These are phyloP conservation scores for Gamarada debralockiae DNA, from an alignment of 495 filamentous ascomycete species.

Conservation along the genomic window DNA sequence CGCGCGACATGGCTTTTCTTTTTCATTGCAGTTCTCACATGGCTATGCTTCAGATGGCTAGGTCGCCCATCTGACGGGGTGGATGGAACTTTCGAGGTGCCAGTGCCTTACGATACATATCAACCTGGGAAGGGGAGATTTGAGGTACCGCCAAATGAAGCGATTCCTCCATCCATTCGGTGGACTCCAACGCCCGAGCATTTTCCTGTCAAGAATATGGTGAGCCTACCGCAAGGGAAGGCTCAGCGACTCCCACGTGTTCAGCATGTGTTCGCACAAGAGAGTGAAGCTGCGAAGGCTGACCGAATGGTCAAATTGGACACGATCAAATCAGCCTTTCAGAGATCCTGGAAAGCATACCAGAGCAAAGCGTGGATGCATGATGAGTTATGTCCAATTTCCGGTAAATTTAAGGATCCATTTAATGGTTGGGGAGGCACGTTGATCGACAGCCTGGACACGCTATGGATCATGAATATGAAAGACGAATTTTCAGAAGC, in stretches of 20 bases:
- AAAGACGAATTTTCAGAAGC: conserved; percentile 85
- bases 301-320: not conserved
- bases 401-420: conserved; percentile 56
- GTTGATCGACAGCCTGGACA: conserved; percentile 77
- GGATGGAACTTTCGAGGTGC: not conserved
- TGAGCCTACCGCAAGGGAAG: not conserved
- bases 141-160: not conserved
- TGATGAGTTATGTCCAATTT: conserved; percentile 74
- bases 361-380: conserved; percentile 72
- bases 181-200: not conserved
- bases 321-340: not conserved
- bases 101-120: not conserved
- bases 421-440: conserved; percentile 94
- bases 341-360: conserved; percentile 68
- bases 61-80: not conserved
- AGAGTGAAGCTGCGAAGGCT: not conserved
- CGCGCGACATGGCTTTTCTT: not conserved
- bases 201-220: not conserved
- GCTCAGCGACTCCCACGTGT: not conserved
- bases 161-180: not conserved
- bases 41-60: not conserved
- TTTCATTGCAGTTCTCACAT: not conserved
- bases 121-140: not conserved
- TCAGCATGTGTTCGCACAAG: not conserved
- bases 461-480: conserved; percentile 90